Evolutionary conservation across 2,329 filamentous ascomycete species (phyloP), one percentile per base, ranked within the genome.

Genomic region (Aspergillus costaricaensis): DNA sequence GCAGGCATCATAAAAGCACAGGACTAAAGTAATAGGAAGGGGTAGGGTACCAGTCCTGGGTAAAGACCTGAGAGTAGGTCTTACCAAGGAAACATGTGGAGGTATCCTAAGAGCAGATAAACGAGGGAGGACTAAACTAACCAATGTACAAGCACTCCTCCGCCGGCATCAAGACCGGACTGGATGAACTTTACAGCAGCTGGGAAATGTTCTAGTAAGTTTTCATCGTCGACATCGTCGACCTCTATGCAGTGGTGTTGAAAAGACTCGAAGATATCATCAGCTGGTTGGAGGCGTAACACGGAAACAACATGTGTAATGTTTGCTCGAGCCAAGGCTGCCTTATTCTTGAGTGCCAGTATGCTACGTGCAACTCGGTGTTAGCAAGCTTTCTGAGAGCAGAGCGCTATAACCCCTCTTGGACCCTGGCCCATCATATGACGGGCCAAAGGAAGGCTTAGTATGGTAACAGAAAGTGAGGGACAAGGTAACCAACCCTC

Each of bases 231-330:
- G 55, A 93, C 86, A 79, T 99, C 95, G 75, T 98, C 91, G 47
- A 97, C 87, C 66, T 96, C 89, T 65, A 98, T 89, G 62, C 87
- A 83, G 67, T 91, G 83, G 74, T 96, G 92, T 65, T 88, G 79
- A 74, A 88, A 92, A 44, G 83, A 81, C 64, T 85, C 82, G 70
- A 86, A 88, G 43, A 83, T 81, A 61, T 80, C 79, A 67, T 83
- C 77, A 67, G 85, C 80, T 52, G 85, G 76, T 47, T 85, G 83
- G 67, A 89, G 83, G 50, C 86, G 85, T 62, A 94, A 77, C 43
- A 95, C 90, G 4, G 93, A 96, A n/a, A 98, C 82, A 30, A 98
- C 85, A 77, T 97, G 93, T 2, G 92, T 96, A 74, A 99, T 92
- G 66, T 88, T 87, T 66, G 87, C 86, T 64, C 89, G 85, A 65